A percentile compares a stretch with the other conserved stretches of the same genome.
Evolutionary conservation across 2,329 filamentous ascomycete genomes (phyloP).

Genomic region (Drechslera avenae): DNA sequence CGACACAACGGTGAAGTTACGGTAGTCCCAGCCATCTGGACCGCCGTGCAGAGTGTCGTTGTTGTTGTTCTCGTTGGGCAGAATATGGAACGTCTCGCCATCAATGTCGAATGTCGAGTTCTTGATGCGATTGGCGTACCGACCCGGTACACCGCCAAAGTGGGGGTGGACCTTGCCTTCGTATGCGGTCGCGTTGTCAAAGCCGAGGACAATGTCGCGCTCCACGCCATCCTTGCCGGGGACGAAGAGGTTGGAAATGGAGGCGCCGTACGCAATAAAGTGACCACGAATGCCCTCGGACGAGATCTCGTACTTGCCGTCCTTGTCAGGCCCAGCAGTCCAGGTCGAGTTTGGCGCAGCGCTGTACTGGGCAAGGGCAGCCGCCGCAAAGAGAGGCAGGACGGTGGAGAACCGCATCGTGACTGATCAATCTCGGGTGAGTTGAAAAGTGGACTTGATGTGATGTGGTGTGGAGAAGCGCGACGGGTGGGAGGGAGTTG

Average conservation of each 20-base stretch:
- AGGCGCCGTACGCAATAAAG: slow-evolving; percentile 77
- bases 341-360: slow-evolving; percentile 22
- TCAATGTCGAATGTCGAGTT: slow-evolving; percentile 75
- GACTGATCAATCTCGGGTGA: slow-evolving; percentile 24
- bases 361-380: slow-evolving; percentile 36
- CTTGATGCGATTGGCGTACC: slow-evolving; percentile 81
- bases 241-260: slow-evolving; percentile 73
- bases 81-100: slow-evolving; percentile 63
- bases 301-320: slow-evolving; percentile 72
- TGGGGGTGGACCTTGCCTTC: slow-evolving; percentile 70
- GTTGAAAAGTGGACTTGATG: slow-evolving; percentile 23
- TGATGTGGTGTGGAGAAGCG: slow-evolving; percentile 19
- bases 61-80: slow-evolving; percentile 63
- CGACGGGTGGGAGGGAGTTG: slow-evolving; percentile 12
- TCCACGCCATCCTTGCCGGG: slow-evolving; percentile 70
- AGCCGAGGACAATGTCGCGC: slow-evolving; percentile 74
- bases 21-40: slow-evolving; percentile 73
- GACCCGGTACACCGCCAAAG: slow-evolving; percentile 73
- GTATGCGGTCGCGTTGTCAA: slow-evolving; percentile 77
- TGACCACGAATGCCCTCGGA: slow-evolving; percentile 68
- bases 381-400: slow-evolving; percentile 32
- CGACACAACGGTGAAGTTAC: slow-evolving; percentile 77
- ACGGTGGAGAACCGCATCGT: slow-evolving; percentile 34
- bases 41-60: slow-evolving; percentile 71
- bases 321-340: slow-evolving; percentile 39